These are phyloP conservation scores for Cryptococcus sp. DNA, from an alignment of 1,284 basidiomycete genomes.

Conservation along the genomic window DNA sequence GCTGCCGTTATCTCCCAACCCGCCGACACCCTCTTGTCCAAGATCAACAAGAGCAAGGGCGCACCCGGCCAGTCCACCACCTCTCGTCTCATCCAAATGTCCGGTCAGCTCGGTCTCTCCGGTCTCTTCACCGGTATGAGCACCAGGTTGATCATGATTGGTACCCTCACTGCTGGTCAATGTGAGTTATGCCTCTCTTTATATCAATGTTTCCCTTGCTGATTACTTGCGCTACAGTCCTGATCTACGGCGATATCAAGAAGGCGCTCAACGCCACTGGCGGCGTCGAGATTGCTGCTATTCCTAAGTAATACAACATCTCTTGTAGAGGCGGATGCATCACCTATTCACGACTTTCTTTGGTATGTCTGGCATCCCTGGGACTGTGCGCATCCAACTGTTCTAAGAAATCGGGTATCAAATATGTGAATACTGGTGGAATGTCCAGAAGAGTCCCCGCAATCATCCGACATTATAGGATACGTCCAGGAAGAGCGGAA, in stretches of 20 bases:
- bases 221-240: slow-evolving; percentile 40
- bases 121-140: slow-evolving; percentile 60
- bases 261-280: slow-evolving; percentile 56
- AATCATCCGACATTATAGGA: too few species aligned
- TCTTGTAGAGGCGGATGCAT: neutral
- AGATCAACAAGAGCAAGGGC: slow-evolving; percentile 64
- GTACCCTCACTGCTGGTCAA: slow-evolving; percentile 60
- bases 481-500: too few species aligned
- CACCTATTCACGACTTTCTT: neutral
- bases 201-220: neutral
- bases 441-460: too few species aligned
- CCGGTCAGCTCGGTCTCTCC: slow-evolving; percentile 56
- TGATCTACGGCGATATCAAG: slow-evolving; percentile 59
- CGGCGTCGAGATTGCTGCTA: slow-evolving; percentile 52
- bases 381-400: too few species aligned
- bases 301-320: slow-evolving; percentile 38
- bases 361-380: too few species aligned
- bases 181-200: slow-evolving; percentile 36
- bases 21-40: slow-evolving; percentile 59
- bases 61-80: slow-evolving; percentile 58
- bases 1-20: slow-evolving; percentile 64
- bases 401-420: too few species aligned
- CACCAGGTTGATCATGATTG: slow-evolving; percentile 56
- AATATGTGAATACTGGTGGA: too few species aligned
- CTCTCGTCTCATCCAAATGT: slow-evolving; percentile 57